Evolutionary conservation across 768 basidiomycete genomes (phyloP).

Genomic region (Boletus pseudopeckii): DNA sequence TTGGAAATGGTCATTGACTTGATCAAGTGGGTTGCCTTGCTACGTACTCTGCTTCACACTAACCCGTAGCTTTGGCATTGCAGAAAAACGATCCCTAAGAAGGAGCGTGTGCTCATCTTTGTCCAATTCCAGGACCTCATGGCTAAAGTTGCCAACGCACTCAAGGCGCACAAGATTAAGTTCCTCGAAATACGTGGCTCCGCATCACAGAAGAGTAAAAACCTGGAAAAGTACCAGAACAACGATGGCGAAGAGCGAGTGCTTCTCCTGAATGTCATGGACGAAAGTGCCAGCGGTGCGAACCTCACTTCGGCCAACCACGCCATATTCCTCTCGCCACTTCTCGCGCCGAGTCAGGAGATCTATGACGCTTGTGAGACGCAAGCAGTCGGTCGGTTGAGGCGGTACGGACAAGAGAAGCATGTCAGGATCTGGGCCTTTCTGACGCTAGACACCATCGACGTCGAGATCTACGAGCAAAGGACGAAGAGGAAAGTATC

Average conservation of each 20-base stretch:
- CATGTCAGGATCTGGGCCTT: slow-evolving; percentile 81
- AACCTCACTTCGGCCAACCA: slow-evolving; percentile 94
- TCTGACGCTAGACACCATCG: slow-evolving; percentile 84
- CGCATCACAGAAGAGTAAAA: slow-evolving; percentile 74
- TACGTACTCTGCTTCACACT: neutral
- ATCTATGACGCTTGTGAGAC: slow-evolving; percentile 83
- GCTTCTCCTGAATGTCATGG: slow-evolving; percentile 86
- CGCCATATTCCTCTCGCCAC: slow-evolving; percentile 90
- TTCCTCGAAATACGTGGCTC: slow-evolving; percentile 82
- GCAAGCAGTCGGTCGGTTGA: slow-evolving; percentile 79
- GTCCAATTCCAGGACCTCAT: slow-evolving; percentile 95
- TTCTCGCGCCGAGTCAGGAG: slow-evolving; percentile 78
- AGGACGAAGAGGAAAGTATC: slow-evolving; percentile 29
- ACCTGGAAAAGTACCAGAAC: slow-evolving; percentile 83
- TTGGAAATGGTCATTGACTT: slow-evolving; percentile 72
- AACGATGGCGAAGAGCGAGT: slow-evolving; percentile 73
- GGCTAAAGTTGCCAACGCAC: slow-evolving; percentile 84
- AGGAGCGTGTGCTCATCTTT: slow-evolving; percentile 86
- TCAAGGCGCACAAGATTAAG: slow-evolving; percentile 64
- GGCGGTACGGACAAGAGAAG: slow-evolving; percentile 80
- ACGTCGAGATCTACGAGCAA: slow-evolving; percentile 76
- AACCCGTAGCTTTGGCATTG: neutral
- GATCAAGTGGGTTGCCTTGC: slow-evolving; percentile 56
- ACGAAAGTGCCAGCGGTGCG: slow-evolving; percentile 91
- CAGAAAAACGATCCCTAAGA: slow-evolving; percentile 64